Evolutionary conservation across 257 asterid genomes (phyloP), one percentile per base, ranked within the genome.

Genomic region (Solanum pimpinellifolium): DNA sequence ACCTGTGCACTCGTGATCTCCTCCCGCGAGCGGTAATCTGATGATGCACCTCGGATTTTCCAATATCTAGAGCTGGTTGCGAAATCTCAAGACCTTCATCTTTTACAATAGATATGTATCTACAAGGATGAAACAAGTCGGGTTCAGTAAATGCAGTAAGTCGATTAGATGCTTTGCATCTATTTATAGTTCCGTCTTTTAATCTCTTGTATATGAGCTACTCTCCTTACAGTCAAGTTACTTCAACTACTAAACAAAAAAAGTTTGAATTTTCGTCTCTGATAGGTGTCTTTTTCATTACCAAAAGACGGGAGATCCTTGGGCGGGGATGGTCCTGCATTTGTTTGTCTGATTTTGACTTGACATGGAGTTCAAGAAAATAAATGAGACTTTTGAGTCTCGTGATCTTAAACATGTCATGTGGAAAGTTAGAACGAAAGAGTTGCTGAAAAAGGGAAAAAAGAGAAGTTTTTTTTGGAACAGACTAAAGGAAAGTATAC

Each of bases 81-180:
- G 99, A 96, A 89, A 96, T 96, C 89, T 96, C 96, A 10, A 94
- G 91, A 59, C 97, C 97, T 93, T 96, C 96, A 2, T 88, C 90
- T 87, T 88, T 93, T 91, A 95, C 95, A 41, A 96, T 96, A 27
- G 94, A 90, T 56, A 96, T 62, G 86, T 96, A 95, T 88, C 99
- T 95, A 88, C 70, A 83, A 31, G 75, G 31, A 81, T 81, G 23
- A 47, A 16, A 27, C 27, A 81, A 31, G 42, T 18, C 2, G 2
- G 2, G 46, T 31, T 81, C 21, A 81, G 29, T 31, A 78, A 46
- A 78, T 47, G 2, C 42, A 2, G 41, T 3, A 77, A 0, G 3
- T 42, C 1, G 62, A 44, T 27, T 25, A 60, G 3, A 44, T 7
- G 23, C 7, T 7, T 76, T 0, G 68, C 3, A 9, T 56, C 25